Evolutionary conservation across 192 early-diverging fungal genomes (phyloP).

Genomic region (Entomortierella parvispora): DNA sequence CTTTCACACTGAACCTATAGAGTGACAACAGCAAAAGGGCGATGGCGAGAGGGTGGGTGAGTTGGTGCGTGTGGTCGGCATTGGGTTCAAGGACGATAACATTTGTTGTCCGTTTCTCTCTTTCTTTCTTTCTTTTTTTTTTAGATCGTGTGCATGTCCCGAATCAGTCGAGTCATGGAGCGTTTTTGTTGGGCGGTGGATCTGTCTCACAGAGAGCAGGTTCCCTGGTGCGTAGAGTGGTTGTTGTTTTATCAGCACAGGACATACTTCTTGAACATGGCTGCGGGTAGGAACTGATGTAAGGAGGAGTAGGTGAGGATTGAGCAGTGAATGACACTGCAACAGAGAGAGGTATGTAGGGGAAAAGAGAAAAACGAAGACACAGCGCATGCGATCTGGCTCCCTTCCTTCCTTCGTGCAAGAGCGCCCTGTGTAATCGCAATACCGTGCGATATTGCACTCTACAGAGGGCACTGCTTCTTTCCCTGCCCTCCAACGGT

Average conservation of each 20-base stretch:
- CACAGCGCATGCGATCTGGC: too few relatives aligned
- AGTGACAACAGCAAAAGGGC: neutral
- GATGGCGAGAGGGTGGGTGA: neutral
- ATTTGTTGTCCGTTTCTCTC: too few relatives aligned
- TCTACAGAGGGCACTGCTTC: too few relatives aligned
- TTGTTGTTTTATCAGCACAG: too few relatives aligned
- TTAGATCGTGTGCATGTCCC: neutral
- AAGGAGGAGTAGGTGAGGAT: neutral
- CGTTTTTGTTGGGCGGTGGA: too few relatives aligned
- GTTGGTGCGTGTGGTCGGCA: neutral
- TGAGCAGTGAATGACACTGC: neutral
- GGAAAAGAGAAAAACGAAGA: too few relatives aligned
- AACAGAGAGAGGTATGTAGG: too few relatives aligned
- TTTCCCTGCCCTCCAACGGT: too few relatives aligned
- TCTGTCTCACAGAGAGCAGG: neutral
- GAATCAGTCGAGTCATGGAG: too few relatives aligned
- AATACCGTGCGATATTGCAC: too few relatives aligned
- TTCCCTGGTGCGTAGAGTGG: neutral
- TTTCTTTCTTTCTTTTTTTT: neutral
- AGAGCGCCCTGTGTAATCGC: too few relatives aligned
- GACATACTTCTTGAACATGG: constrained; percentile 78
- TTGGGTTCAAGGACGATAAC: neutral
- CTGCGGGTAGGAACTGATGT: neutral
- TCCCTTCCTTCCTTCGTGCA: too few relatives aligned
- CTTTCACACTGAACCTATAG: constrained; percentile 75